Evolutionary conservation across 352 stramenopile genomes (phyloP).

Genomic region (Pythium catenulatum): DNA sequence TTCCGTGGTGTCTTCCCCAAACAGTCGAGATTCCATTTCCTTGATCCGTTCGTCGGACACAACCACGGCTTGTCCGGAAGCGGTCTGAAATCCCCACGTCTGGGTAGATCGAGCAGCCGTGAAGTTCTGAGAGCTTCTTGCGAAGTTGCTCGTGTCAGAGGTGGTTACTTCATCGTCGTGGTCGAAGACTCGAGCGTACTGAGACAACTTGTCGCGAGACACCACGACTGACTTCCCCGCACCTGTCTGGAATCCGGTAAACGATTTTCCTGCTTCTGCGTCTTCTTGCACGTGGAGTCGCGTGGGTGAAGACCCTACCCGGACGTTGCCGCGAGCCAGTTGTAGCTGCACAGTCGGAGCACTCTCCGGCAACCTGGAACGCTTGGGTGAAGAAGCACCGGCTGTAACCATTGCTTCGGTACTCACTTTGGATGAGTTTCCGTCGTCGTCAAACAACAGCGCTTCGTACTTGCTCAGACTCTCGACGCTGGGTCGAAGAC

Average conservation of each 20-base stretch:
- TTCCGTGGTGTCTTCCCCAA: conserved; percentile 3
- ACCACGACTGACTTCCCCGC: background rate
- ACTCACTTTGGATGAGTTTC: background rate
- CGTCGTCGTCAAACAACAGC: background rate
- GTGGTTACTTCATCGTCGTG: background rate
- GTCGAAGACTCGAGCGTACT: background rate
- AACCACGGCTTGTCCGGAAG: background rate
- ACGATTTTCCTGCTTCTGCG: background rate
- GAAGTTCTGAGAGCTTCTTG: background rate
- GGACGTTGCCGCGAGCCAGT: too few species aligned
- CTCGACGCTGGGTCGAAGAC: background rate
- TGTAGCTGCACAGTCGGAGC: too few species aligned
- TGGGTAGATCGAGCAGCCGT: too few species aligned
- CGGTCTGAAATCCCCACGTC: conserved; percentile 18
- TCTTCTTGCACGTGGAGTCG: background rate
- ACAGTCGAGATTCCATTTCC: conserved; percentile 12
- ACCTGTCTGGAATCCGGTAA: conserved; percentile 13
- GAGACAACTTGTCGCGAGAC: background rate
- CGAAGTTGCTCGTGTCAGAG: too few species aligned
- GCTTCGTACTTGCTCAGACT: conserved; percentile 12
- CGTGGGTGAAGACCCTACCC: too few species aligned
- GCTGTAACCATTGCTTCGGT: background rate
- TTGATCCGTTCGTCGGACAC: conserved; percentile 31
- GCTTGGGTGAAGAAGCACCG: too few species aligned
- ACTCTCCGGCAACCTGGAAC: too few species aligned